These are phyloP conservation scores for Xerocomus potaroensis DNA, from an alignment of 768 basidiomycete genomes.

Conservation along the genomic window DNA sequence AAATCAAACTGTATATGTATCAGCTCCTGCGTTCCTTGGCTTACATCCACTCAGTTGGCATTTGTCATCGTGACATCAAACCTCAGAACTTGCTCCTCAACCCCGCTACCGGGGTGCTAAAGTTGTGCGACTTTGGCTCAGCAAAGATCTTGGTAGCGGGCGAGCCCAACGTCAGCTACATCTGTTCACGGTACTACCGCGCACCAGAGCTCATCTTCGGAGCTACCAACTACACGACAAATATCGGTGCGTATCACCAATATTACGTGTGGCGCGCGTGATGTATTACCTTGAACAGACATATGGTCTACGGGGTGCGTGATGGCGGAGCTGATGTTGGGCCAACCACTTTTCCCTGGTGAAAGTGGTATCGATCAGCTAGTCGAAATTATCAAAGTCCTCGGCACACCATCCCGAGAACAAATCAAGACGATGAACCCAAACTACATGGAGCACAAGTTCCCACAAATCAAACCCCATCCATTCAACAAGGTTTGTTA, in stretches of 20 bases:
- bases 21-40: conserved; percentile 96
- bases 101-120: conserved; percentile 93
- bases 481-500: conserved; percentile 86
- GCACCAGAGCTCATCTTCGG: conserved; percentile 99
- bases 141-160: conserved; percentile 98
- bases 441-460: conserved; percentile 99
- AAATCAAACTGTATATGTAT: conserved; percentile 99
- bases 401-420: conserved; percentile 96
- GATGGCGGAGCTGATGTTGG: conserved; percentile 99
- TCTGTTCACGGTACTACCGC: conserved; percentile 98
- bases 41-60: conserved; percentile 99
- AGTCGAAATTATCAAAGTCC: conserved; percentile 99
- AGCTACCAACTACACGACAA: conserved; percentile 99
- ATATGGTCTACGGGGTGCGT: conserved; percentile 99
- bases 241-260: conserved; percentile 74
- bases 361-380: conserved; percentile 99
- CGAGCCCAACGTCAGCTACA: conserved; percentile 99
- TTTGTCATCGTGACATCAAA: conserved; percentile 99
- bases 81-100: conserved; percentile 98
- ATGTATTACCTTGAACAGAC: conserved; percentile 44
- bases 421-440: conserved; percentile 99
- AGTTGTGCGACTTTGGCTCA: conserved; percentile 98
- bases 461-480: conserved; percentile 99
- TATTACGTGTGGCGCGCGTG: conserved; percentile 1
- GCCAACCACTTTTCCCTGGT: conserved; percentile 97